Evolutionary conservation across 2,329 filamentous ascomycete species (phyloP), one percentile per base, ranked within the genome.

Genomic region (Neonectria sp.): DNA sequence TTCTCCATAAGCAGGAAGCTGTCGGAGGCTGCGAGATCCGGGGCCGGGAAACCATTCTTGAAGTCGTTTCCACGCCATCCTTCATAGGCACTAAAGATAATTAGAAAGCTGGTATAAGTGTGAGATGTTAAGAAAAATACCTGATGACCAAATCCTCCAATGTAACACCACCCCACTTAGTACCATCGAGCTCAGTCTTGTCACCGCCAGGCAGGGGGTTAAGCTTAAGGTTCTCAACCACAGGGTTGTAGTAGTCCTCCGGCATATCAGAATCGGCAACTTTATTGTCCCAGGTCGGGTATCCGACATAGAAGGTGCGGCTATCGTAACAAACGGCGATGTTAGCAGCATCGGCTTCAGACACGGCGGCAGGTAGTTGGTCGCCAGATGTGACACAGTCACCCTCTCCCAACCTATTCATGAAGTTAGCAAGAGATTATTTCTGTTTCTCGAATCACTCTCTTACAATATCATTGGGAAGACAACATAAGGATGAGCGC

Each of bases 251-350:
- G 17, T 27, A 52, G 6, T 29, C 29, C 11, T 52, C 29, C 13
- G 25, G 48, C 48, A 27, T 29, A 15, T 52, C 17, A 15, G 48
- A 52, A 33, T 11, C 17, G 24, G 48, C 48, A 5, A n/a, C 7
- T 52, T 27, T 52, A 5, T 52, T 13, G 4, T 52, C 25, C 25
- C 25, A 52, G 24, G 25, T 27, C 25, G 25, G 29, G 13, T 21
- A 52, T 29, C 48, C 25, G 24, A 52, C 29, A n/a, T 29, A 52
- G 48, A 52, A 52, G 48, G 48, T 52, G 17, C 29, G 25, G 12
- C 24, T 17, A 29, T 52, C 48, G 13, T 52, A 33, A 3, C 25
- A 52, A 12, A 52, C 48, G 48, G 48, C 25, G 12, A 52, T 31
- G 11, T 52, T 52, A 4, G 12, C 48, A n/a, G 48, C 24, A 33